Evolutionary conservation across 305 asterid genomes (phyloP).

Genomic region (Solanum aculeatissimum): DNA sequence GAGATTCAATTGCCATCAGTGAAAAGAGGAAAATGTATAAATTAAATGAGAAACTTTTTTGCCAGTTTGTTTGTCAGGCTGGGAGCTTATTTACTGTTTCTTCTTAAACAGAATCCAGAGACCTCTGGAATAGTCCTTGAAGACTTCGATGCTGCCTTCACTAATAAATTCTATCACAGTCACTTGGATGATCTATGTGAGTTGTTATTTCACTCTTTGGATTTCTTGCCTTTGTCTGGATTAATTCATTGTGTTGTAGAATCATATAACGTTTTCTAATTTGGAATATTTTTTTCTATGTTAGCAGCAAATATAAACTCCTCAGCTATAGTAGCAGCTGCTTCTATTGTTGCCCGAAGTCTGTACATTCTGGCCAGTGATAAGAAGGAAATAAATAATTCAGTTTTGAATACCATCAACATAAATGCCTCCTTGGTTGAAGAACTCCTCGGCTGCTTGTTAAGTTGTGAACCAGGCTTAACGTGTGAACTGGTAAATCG

Average conservation of each 20-base stretch:
- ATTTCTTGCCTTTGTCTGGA: not conserved
- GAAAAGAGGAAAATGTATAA: not conserved
- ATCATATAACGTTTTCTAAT: constrained; percentile 6
- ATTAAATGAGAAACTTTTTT: not conserved
- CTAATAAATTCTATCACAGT: constrained; percentile 90
- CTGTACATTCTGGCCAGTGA: constrained; percentile 74
- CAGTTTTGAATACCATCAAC: constrained; percentile 34
- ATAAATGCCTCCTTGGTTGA: constrained; percentile 67
- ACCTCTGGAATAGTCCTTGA: constrained; percentile 82
- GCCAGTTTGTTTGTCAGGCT: not conserved
- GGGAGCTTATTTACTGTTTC: constrained; percentile 5
- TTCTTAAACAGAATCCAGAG: constrained; percentile 53
- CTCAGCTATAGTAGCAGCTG: constrained; percentile 74
- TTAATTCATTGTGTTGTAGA: not conserved
- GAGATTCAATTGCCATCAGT: not conserved
- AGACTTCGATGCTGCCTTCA: constrained; percentile 80
- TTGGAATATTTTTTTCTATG: constrained; percentile 8
- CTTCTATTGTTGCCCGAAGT: constrained; percentile 87
- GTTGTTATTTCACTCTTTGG: constrained; percentile 17
- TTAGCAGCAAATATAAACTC: constrained; percentile 74
- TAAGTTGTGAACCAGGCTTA: constrained; percentile 74
- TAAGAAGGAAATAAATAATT: constrained; percentile 20
- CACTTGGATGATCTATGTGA: constrained; percentile 85
- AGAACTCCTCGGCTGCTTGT: constrained; percentile 69
- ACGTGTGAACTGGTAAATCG: constrained; percentile 69